These are phyloP conservation scores for Geotrichum aggregatum DNA, from an alignment of 1,139 yeast genomes.

Conservation along the genomic window DNA sequence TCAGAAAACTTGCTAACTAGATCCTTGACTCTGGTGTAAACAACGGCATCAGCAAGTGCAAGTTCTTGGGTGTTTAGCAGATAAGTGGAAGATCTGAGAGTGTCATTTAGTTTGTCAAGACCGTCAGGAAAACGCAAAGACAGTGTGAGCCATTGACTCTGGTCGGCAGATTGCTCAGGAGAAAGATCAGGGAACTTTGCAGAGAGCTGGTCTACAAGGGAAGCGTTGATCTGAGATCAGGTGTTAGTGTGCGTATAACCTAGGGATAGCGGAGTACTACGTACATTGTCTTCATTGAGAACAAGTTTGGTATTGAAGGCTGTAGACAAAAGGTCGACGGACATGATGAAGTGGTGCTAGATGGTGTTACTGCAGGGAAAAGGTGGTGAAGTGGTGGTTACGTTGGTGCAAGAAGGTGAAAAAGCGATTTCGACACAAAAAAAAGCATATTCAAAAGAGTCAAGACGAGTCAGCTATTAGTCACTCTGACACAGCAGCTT, in stretches of 20 bases:
- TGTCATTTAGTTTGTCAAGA: constrained; percentile 56
- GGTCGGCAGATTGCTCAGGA: constrained; percentile 58
- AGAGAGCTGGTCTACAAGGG: constrained; percentile 25
- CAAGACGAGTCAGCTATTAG: background rate
- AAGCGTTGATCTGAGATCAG: constrained; percentile 24
- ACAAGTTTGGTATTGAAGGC: constrained; percentile 30
- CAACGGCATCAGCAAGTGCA: constrained; percentile 61
- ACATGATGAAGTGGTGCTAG: too few relatives aligned
- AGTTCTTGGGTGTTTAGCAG: constrained; percentile 60
- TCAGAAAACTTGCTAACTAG: constrained; percentile 54
- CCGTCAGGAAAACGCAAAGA: constrained; percentile 59
- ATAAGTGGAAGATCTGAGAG: constrained; percentile 65
- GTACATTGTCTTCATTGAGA: constrained; percentile 25
- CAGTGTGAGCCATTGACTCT: constrained; percentile 76
- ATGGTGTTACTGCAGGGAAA: too few relatives aligned
- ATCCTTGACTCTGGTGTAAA: constrained; percentile 63
- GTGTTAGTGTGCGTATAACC: too few relatives aligned
- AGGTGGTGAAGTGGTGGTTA: background rate
- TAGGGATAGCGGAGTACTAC: constrained; percentile 12
- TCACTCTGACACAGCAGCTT: too few relatives aligned
- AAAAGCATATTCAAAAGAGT: background rate
- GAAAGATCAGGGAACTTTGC: constrained; percentile 28
- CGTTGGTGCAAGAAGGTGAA: background rate
- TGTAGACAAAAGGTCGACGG: constrained; percentile 30
- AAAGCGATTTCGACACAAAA: background rate